A percentile compares a stretch with the other conserved stretches of the same genome.
phyloP scores from a whole-genome alignment of 2,329 filamentous ascomycete species.

The Plectosphaerella sp. region DNA sequence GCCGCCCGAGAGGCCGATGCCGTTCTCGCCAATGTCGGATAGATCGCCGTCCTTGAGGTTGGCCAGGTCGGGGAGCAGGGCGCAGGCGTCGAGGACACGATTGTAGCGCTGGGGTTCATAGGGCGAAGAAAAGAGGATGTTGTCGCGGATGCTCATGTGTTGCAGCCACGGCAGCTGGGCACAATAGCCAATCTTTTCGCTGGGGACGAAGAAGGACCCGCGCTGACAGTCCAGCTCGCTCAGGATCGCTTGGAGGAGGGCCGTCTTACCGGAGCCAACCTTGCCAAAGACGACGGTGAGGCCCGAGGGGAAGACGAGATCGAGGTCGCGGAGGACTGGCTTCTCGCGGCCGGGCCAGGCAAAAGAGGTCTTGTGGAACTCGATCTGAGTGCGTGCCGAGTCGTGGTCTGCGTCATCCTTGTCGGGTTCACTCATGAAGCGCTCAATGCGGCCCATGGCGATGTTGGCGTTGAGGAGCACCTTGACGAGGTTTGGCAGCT shows the following conservation, averaged over 20 bases:
- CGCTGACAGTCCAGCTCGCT: constrained; percentile 64
- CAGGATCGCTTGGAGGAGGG: constrained; percentile 53
- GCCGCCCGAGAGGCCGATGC: constrained; percentile 58
- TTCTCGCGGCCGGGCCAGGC: constrained; percentile 69
- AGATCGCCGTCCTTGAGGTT: constrained; percentile 54
- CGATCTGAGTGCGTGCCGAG: constrained; percentile 30
- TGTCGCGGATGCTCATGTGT: constrained; percentile 61
- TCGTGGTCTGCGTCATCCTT: constrained; percentile 50
- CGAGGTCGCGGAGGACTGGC: constrained; percentile 43
- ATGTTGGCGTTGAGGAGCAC: constrained; percentile 78
- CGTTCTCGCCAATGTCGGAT: constrained; percentile 57
- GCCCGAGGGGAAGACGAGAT: constrained; percentile 41
- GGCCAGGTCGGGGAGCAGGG: constrained; percentile 49
- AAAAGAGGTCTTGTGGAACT: constrained; percentile 65
- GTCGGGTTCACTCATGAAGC: constrained; percentile 82
- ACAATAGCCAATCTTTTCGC: constrained; percentile 49
- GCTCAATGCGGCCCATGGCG: constrained; percentile 74
- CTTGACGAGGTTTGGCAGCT: constrained; percentile 71
- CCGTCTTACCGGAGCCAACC: constrained; percentile 59
- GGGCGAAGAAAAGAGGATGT: constrained; percentile 57
- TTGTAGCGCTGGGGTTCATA: constrained; percentile 53
- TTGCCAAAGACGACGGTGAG: constrained; percentile 54
- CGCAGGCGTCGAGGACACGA: constrained; percentile 57
- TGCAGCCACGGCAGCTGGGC: constrained; percentile 62
- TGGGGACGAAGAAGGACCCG: constrained; percentile 40